Evolutionary conservation across 495 filamentous ascomycete genomes (phyloP).

Genomic region (Penicillium riverlandense): DNA sequence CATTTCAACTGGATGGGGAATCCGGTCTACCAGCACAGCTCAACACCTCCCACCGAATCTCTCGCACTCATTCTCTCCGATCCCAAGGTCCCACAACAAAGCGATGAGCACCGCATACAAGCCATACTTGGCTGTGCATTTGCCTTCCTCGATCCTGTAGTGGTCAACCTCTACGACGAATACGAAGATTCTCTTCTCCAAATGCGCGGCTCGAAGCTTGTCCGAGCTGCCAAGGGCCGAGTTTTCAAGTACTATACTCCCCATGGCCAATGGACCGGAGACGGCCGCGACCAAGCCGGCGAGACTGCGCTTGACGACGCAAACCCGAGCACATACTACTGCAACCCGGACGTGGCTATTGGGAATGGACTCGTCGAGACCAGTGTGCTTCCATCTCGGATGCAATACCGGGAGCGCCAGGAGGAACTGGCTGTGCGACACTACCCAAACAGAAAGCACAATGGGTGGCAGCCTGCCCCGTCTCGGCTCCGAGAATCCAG

Average conservation of each 20-base stretch:
- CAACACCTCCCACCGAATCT: slow-evolving; percentile 23
- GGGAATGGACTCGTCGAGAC: slow-evolving; percentile 15
- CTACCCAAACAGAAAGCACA: too few species aligned
- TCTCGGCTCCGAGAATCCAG: too few species aligned
- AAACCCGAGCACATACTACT: background rate
- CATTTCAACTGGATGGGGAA: slow-evolving; percentile 29
- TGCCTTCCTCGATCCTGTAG: slow-evolving; percentile 1
- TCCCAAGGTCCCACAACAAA: slow-evolving; percentile 7
- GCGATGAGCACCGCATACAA: slow-evolving; percentile 3
- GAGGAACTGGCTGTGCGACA: background rate
- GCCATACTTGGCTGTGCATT: too few species aligned
- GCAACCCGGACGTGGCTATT: background rate
- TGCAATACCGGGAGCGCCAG: background rate
- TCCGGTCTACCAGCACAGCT: slow-evolving; percentile 10
- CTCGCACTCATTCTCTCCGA: slow-evolving; percentile 17
- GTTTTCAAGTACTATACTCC: slow-evolving; percentile 19
- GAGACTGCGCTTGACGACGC: slow-evolving; percentile 1
- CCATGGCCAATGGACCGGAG: slow-evolving; percentile 18
- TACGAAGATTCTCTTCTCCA: too few species aligned
- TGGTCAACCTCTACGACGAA: too few species aligned
- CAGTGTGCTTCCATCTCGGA: background rate
- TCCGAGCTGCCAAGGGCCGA: slow-evolving; percentile 8
- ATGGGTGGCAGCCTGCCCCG: too few species aligned
- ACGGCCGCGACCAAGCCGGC: background rate
- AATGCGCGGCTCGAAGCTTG: slow-evolving; percentile 6